These are phyloP conservation scores for Athelia sp. DNA, from an alignment of 1,284 basidiomycete genomes.

Conservation along the genomic window DNA sequence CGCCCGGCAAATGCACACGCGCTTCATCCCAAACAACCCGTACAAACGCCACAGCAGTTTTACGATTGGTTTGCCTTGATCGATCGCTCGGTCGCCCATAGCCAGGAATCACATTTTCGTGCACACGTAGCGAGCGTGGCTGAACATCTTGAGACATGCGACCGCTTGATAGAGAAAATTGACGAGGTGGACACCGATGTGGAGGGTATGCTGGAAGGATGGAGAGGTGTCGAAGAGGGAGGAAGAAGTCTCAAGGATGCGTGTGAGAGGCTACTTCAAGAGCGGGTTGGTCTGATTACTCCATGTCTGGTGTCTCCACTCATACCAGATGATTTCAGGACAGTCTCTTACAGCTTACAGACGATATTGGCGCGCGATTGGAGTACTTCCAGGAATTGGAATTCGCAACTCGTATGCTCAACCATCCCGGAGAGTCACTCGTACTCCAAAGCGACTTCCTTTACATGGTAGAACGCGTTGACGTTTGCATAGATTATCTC, in stretches of 20 bases:
- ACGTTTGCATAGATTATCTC: conserved; percentile 87
- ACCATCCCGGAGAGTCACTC: conserved; percentile 86
- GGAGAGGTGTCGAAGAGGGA: conserved; percentile 83
- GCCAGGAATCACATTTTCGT: conserved; percentile 87
- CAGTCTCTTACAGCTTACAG: conserved; percentile 69
- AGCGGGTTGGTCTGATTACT: conserved; percentile 52
- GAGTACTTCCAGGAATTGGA: conserved; percentile 93
- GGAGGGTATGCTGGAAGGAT: conserved; percentile 76
- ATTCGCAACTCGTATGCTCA: conserved; percentile 84
- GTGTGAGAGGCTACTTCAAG: conserved; percentile 84
- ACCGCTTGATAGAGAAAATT: conserved; percentile 63
- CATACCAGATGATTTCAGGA: conserved; percentile 41
- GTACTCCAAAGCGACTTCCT: conserved; percentile 87
- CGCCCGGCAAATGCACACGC: conserved; percentile 36
- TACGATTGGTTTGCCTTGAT: conserved; percentile 91
- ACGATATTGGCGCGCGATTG: conserved; percentile 70
- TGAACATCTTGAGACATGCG: conserved; percentile 72
- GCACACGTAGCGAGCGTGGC: conserved; percentile 74
- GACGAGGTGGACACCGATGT: conserved; percentile 70
- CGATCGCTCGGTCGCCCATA: conserved; percentile 83
- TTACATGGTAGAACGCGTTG: conserved; percentile 90
- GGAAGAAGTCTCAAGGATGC: conserved; percentile 84
- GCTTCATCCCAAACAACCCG: conserved; percentile 65
- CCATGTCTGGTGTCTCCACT: not conserved
- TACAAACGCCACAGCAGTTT: conserved; percentile 88